Evolutionary conservation across 2,329 filamentous ascomycete species (phyloP).

Genomic region (Trichoderma polysporum): DNA sequence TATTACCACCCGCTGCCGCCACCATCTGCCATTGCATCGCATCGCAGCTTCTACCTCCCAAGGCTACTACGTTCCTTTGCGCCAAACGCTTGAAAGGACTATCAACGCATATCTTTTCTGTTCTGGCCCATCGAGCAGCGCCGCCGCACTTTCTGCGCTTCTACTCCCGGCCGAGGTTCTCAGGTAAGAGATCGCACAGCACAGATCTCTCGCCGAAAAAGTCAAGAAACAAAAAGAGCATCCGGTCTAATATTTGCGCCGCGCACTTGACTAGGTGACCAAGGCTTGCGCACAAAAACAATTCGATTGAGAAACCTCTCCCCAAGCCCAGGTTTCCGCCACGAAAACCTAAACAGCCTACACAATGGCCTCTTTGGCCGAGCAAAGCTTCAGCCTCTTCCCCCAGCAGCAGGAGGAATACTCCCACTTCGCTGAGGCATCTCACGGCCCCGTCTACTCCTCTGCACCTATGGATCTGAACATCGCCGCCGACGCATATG

Average conservation of each 20-base stretch:
- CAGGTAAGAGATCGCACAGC: background rate
- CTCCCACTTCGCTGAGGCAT: conserved; percentile 48
- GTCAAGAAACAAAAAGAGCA: background rate
- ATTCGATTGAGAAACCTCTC: background rate
- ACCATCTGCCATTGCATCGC: background rate
- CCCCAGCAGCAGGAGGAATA: conserved; percentile 39
- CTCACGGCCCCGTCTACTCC: conserved; percentile 41
- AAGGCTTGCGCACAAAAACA: conserved; percentile 11
- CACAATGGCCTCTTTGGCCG: conserved; percentile 33
- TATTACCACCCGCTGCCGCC: background rate
- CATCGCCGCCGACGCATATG: conserved; percentile 48
- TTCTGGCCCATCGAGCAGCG: background rate
- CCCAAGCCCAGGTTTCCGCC: background rate
- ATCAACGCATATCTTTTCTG: background rate
- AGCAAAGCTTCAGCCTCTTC: conserved; percentile 33
- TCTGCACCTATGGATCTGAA: conserved; percentile 48
- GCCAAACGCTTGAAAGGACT: background rate
- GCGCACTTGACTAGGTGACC: conserved; percentile 6
- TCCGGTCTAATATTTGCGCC: background rate
- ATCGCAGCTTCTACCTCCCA: background rate
- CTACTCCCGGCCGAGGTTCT: background rate
- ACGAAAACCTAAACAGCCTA: background rate
- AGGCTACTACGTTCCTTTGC: background rate
- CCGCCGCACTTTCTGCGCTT: background rate
- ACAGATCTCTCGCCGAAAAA: background rate